Base-by-base conservation (phyloP, 1,284 basidiomycete species). In the Nidula niveotomentosa region DNA sequence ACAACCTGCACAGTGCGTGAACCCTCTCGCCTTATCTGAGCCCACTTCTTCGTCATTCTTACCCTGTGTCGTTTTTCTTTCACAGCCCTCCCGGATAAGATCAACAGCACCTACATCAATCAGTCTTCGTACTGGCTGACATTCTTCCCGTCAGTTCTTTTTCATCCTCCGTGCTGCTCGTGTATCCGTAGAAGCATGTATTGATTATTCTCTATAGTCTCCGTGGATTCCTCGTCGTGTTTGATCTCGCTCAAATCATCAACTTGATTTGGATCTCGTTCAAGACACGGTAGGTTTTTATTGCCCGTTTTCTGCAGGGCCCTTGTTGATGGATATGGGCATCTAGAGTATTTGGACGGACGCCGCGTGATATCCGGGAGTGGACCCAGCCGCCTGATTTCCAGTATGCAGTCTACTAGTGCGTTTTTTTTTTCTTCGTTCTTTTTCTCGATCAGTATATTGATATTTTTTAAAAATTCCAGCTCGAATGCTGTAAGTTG, bases 351-450 rank as follows among this genome's bases (percentile, higher is more conserved):
- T 92, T 98, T 65, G 94, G 95, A n/a, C 88, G 96, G 55, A 99
- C 97, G 0, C 96, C 96, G 47, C 86, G 97, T 62, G 95, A 98
- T 65, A 94, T 98, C 56, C 84, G 94, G 52, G 95, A 98, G 64
- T 96, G 93, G 88, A 98, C 96, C 6, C 91, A 96, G 68, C 96
- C 96, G 13, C 93, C 93, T 4, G 86, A 90, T 41, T 98, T 98
- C 68, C 88, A 96, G 64, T 98, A 91, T 73, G 83, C 92, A 9
- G 84, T 96, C 55, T 94, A 94, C 72, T 95, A 91, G 88, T 92
- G 60, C 70, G 88, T 79, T 50, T 46, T n/a, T 46, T n/a, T 23
- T 10, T 10, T n/a, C n/a, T n/a, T n/a, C n/a, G 12, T 41, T 10
- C 41, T 48, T 49, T 51, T 53, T 8, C 23, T 23, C 23, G 3